Conservation (phyloP, 78 protist genomes). For the Bodo saltans region DNA sequence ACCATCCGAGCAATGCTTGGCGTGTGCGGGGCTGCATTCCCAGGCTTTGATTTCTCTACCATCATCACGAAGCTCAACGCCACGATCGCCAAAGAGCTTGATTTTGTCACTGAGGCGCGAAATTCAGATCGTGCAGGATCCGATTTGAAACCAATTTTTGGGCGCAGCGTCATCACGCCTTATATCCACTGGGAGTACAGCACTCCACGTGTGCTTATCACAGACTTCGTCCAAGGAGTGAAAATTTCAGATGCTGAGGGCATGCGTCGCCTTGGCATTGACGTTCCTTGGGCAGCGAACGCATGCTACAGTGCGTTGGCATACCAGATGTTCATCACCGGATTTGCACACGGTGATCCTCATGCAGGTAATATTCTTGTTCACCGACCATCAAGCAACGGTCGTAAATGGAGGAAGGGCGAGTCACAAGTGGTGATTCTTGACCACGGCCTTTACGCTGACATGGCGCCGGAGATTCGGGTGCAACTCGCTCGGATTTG, state of each 20-base stretch:
- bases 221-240: slow-evolving; percentile 33
- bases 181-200: neutral
- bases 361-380: slow-evolving; percentile 64
- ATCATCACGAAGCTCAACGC: neutral
- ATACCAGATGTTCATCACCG: slow-evolving; percentile 15
- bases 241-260: slow-evolving; percentile 18
- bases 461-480: slow-evolving; percentile 22
- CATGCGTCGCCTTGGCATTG: neutral
- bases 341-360: slow-evolving; percentile 64
- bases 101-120: slow-evolving; percentile 30
- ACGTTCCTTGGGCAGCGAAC: neutral
- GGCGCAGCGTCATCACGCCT: slow-evolving; percentile 12
- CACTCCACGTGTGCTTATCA: slow-evolving; percentile 34
- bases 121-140: slow-evolving; percentile 5
- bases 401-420: neutral
- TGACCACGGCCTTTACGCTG: slow-evolving; percentile 71
- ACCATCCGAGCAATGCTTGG: neutral
- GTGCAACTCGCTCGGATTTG: slow-evolving; percentile 38
- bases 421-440: slow-evolving; percentile 53
- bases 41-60: neutral
- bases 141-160: neutral
- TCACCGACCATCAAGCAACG: neutral
- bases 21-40: slow-evolving; percentile 1
- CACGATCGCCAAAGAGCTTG: slow-evolving; percentile 12
- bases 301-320: neutral